Conservation (phyloP, 306 rosid genomes). For the Rosa multiflora region DNA sequence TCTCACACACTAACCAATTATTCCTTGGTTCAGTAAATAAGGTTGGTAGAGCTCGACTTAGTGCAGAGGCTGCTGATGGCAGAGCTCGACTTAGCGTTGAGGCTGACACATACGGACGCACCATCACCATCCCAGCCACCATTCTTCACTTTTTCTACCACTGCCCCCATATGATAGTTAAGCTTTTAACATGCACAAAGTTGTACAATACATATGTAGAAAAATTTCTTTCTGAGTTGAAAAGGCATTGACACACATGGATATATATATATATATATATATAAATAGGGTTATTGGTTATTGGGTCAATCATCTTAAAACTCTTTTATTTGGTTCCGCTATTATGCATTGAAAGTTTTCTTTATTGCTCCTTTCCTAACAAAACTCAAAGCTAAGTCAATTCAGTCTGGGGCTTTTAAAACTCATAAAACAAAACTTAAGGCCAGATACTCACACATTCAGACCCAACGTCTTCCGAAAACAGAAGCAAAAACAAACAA, state of each 20-base stretch:
- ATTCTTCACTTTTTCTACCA: conserved; percentile 2
- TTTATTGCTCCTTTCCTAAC: neutral
- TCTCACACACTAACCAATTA: neutral
- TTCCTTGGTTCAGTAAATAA: neutral
- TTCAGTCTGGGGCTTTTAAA: neutral
- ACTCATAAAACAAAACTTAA: neutral
- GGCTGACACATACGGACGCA: conserved; percentile 17
- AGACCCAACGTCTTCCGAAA: neutral
- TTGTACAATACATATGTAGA: neutral
- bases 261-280: neutral
- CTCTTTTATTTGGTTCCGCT: neutral
- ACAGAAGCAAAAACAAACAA: neutral
- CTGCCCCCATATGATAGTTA: neutral
- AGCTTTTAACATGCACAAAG: neutral
- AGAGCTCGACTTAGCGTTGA: neutral
- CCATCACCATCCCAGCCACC: conserved; percentile 23
- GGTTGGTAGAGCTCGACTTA: conserved; percentile 8
- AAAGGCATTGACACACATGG: neutral
- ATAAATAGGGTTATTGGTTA: neutral
- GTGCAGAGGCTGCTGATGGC: neutral
- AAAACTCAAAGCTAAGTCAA: neutral
- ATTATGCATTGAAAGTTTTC: neutral
- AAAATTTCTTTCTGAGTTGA: neutral
- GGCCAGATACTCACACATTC: neutral
- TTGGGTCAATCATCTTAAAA: neutral